These are phyloP conservation scores for Halenospora varia DNA, from an alignment of 495 filamentous ascomycete genomes.

Conservation along the genomic window DNA sequence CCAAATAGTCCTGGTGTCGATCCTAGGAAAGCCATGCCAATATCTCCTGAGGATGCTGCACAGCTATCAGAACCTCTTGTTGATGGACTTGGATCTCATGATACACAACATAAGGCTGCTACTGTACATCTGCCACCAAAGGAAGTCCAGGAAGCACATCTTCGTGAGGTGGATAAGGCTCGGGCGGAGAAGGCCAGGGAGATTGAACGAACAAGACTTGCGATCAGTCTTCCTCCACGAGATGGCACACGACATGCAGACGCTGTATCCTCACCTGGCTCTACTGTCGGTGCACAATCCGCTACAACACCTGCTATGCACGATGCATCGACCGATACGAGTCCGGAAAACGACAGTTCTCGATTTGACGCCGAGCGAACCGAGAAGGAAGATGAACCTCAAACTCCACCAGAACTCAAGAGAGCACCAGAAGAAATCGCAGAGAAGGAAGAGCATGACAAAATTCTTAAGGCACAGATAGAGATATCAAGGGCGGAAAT, in stretches of 20 bases:
- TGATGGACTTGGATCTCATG: constrained; percentile 17
- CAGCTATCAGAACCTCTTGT: constrained; percentile 15
- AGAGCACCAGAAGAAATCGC: constrained; percentile 26
- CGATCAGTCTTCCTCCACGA: constrained; percentile 17
- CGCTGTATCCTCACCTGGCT: constrained; percentile 38
- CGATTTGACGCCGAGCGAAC: constrained; percentile 30
- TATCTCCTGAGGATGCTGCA: constrained; percentile 22
- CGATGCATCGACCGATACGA: constrained; percentile 46
- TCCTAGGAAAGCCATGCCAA: constrained; percentile 20
- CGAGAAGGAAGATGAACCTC: constrained; percentile 19
- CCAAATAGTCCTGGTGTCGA: constrained; percentile 26
- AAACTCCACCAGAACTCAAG: constrained; percentile 25
- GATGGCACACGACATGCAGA: constrained; percentile 21
- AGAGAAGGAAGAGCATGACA: constrained; percentile 37
- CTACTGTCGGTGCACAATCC: constrained; percentile 35
- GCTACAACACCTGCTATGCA: constrained; percentile 35
- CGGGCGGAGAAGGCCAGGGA: constrained; percentile 15
- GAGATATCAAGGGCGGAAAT: constrained; percentile 31
- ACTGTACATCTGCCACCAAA: constrained; percentile 23
- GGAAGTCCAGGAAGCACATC: constrained; percentile 20
- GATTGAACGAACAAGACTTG: constrained; percentile 1
- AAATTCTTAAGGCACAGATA: constrained; percentile 30
- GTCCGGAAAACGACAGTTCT: constrained; percentile 47
- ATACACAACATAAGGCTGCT: constrained; percentile 18
- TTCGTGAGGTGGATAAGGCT: constrained; percentile 24